These are phyloP conservation scores for Erythrophleum fordii DNA, from an alignment of 306 rosid genomes.

Conservation along the genomic window DNA sequence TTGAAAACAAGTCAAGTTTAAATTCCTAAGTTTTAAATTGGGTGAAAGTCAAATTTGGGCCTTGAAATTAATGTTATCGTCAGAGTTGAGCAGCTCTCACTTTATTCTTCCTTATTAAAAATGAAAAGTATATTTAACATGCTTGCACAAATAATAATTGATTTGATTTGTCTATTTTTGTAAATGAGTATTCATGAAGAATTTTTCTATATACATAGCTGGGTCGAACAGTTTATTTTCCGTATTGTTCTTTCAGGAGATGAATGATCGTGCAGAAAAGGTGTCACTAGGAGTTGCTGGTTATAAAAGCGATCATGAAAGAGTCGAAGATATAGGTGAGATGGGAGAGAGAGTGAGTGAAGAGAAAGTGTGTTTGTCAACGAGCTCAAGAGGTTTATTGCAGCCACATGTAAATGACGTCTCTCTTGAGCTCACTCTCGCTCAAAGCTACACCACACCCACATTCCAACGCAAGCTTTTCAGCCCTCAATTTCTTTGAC, in stretches of 20 bases:
- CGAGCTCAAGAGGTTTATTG: slow-evolving; percentile 37
- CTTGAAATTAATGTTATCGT: no score
- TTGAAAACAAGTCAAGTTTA: no score
- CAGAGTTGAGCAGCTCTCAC: no score
- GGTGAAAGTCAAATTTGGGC: no score
- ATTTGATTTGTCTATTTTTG: no score
- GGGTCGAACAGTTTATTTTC: background rate
- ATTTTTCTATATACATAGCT: no score
- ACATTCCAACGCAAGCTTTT: background rate
- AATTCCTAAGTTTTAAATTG: no score
- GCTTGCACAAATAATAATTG: no score
- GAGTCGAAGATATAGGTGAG: slow-evolving; percentile 25
- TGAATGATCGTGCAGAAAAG: slow-evolving; percentile 21
- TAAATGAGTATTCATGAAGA: no score
- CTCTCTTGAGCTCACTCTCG: slow-evolving; percentile 70
- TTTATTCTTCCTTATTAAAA: no score
- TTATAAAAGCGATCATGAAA: slow-evolving; percentile 36
- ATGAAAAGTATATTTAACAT: no score
- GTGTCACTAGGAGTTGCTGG: slow-evolving; percentile 30
- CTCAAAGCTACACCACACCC: slow-evolving; percentile 32
- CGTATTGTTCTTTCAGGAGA: slow-evolving; percentile 41
- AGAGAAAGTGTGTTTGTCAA: slow-evolving; percentile 45
- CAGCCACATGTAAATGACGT: slow-evolving; percentile 45
- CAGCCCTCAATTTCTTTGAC: background rate
- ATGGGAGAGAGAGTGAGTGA: slow-evolving; percentile 25